These are phyloP conservation scores for Lentinula detonsa DNA, from an alignment of 768 basidiomycete species.

Conservation along the genomic window DNA sequence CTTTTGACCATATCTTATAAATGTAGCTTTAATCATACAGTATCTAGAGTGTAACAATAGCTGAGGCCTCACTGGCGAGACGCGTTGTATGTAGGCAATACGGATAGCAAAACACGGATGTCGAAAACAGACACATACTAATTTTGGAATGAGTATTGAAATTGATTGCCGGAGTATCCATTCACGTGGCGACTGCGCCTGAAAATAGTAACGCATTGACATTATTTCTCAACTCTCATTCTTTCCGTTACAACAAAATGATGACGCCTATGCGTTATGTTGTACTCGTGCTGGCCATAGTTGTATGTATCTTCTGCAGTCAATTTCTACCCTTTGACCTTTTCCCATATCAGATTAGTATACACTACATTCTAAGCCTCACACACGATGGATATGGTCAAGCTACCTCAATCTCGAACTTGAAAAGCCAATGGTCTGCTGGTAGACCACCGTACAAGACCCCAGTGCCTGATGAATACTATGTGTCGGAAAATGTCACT, in stretches of 20 bases:
- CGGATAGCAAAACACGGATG: no score
- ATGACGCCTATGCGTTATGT: constrained; percentile 53
- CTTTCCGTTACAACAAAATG: constrained; percentile 28
- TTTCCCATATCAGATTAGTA: constrained; percentile 30
- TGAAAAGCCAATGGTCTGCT: constrained; percentile 28
- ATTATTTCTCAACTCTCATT: not conserved
- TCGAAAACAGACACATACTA: no score
- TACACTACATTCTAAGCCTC: constrained; percentile 63
- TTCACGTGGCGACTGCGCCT: constrained; percentile 6
- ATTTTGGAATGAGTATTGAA: no score
- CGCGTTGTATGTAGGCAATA: no score
- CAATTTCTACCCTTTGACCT: not conserved
- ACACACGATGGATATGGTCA: constrained; percentile 60
- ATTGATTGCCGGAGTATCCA: constrained; percentile 9
- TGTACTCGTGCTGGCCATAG: constrained; percentile 40
- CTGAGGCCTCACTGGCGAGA: not conserved
- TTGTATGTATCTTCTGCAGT: constrained; percentile 25
- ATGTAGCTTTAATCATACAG: no score
- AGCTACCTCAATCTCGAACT: constrained; percentile 44
- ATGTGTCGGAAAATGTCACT: constrained; percentile 29
- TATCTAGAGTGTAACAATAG: not conserved
- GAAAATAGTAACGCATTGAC: not conserved
- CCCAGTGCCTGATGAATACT: constrained; percentile 58
- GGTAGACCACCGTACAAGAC: constrained; percentile 44
- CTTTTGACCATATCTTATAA: no score